Base-by-base conservation (phyloP, 768 basidiomycete genomes). In the Trametes maxima region DNA sequence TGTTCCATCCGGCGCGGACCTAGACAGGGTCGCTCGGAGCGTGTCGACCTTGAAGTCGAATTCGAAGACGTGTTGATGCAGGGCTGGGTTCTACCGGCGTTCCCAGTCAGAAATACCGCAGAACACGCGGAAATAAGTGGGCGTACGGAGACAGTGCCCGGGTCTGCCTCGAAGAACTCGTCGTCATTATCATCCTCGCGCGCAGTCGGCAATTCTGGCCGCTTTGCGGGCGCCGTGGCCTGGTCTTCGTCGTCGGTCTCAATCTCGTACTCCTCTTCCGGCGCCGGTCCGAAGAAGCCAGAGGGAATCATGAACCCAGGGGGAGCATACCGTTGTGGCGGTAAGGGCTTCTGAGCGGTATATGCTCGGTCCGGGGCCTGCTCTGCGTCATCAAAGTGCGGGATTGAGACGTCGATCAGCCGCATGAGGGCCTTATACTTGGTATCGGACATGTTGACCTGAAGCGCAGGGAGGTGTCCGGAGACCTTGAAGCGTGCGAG, bases 341-440 rank as follows among this genome's bases (percentile, higher is more conserved):
- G 39, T 3, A 66, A 62, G 16, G 52, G 57, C 3, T 49, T 39
- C 40, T n/a, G 51, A 8, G 46, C 57, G 57, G 52, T 47, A 49
- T 51, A 59, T 49, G 57, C 57, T 60, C 46, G 62, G 40, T 53
- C 65, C 28, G 46, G 52, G 13, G 50, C 49, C 22, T 72, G 39
- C 37, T 58, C 57, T 51, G 12, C 71, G 48, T 67, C 72, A 22
- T 84, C 88, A 66, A 98, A 89, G 59, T 88, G 84, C 14, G 97
- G 97, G 40, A 98, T 87, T 28, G 88, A 85, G 25, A 95, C 87
- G 68, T 98, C 95, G 67, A 98, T 84, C 58, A 98, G 79, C 10
- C 92, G 86, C 92, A 99, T 94, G 45, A 98, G 75, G 1, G 88
- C 84, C 75, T 95, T 90, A 75, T 96, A 96, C 73, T 95, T 96